A percentile compares a stretch with the other conserved stretches of the same genome.
phyloP scores from a whole-genome alignment of 2,329 filamentous ascomycete species.

The Sporothrix mexicana region DNA sequence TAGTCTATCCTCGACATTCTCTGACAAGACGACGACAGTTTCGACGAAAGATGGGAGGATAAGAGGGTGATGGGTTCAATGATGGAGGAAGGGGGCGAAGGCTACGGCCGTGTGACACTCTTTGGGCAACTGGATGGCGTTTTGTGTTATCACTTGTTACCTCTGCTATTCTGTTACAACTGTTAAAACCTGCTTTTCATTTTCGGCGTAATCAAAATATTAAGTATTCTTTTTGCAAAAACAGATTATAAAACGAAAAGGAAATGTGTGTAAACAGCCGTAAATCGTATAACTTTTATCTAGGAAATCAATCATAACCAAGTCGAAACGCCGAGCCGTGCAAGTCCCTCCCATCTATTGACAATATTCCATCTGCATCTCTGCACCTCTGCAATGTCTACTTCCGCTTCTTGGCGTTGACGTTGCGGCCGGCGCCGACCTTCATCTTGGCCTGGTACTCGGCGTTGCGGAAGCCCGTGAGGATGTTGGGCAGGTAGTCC shows the following conservation, averaged over 20 bases:
- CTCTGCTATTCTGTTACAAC: neutral
- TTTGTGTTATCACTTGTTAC: constrained; percentile 1
- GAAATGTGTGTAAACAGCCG: neutral
- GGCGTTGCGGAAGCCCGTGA: constrained; percentile 76
- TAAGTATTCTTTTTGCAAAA: neutral
- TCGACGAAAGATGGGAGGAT: neutral
- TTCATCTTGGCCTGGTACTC: constrained; percentile 68
- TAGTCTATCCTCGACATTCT: neutral
- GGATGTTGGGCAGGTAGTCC: constrained; percentile 83
- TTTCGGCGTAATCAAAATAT: neutral
- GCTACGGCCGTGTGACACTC: neutral
- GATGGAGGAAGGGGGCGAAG: neutral
- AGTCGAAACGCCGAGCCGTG: constrained; percentile 18
- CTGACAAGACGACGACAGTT: neutral
- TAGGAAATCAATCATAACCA: neutral
- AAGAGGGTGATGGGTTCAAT: neutral
- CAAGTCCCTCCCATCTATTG: neutral
- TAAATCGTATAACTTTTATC: constrained; percentile 3
- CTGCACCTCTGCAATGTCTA: constrained; percentile 42
- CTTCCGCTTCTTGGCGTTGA: constrained; percentile 77
- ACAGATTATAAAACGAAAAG: neutral
- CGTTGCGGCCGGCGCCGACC: constrained; percentile 82
- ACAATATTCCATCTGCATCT: too few relatives aligned
- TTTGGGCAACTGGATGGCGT: constrained; percentile 17
- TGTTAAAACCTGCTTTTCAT: neutral